Percentiles rank a stretch among this genome's conserved stretches.
phyloP scores from a whole-genome alignment of 176 grass and related monocot species.

The Canna indica region DNA sequence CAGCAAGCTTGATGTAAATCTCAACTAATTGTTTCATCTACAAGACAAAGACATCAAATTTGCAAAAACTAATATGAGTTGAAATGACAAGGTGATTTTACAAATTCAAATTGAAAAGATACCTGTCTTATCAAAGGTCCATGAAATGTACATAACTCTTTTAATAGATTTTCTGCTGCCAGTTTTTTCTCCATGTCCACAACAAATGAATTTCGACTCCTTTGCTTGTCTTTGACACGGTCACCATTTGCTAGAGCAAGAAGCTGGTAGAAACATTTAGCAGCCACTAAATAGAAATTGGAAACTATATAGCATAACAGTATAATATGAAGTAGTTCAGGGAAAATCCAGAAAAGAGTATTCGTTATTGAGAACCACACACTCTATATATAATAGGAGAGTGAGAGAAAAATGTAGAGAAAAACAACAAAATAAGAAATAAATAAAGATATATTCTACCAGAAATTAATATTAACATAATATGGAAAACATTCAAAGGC shows the following conservation, averaged over 20 bases:
- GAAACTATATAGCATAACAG: background rate
- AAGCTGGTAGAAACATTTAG: constrained; percentile 41
- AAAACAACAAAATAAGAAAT: too few species aligned
- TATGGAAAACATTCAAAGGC: too few species aligned
- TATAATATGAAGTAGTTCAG: background rate
- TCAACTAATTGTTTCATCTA: constrained; percentile 99
- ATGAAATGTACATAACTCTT: constrained; percentile 69
- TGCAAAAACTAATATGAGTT: background rate
- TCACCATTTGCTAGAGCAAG: constrained; percentile 92
- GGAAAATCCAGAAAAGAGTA: too few species aligned
- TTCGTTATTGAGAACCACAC: too few species aligned
- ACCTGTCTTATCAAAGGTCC: constrained; percentile 85
- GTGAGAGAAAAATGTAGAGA: too few species aligned
- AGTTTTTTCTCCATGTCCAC: constrained; percentile 95
- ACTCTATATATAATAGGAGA: too few species aligned
- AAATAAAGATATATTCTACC: too few species aligned
- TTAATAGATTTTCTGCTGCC: constrained; percentile 88
- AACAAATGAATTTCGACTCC: constrained; percentile 83
- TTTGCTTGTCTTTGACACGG: constrained; percentile 93
- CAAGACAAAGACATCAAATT: constrained; percentile 20
- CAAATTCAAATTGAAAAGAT: constrained; percentile 12
- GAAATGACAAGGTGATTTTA: background rate
- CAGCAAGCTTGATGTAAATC: constrained; percentile 92
- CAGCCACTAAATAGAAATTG: background rate
- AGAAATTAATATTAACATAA: too few species aligned